A percentile compares a stretch with the other conserved stretches of the same genome.
These are phyloP conservation scores for Taxawa tesnikishii DNA, from an alignment of 2,329 filamentous ascomycete species.

Conservation along the genomic window DNA sequence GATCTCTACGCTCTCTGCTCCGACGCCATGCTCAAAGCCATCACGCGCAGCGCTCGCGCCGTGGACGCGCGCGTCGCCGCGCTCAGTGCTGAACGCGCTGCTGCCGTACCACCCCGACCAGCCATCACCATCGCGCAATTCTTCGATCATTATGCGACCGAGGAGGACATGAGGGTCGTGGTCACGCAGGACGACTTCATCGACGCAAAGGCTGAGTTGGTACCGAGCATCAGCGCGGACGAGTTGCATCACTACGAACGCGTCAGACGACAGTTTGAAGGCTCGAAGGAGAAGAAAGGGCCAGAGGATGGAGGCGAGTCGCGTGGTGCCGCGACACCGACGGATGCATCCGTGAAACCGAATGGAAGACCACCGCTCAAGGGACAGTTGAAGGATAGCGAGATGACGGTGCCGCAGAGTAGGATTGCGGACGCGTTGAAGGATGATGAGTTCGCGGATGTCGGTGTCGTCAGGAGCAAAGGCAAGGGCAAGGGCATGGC, in stretches of 20 bases:
- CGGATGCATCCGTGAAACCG: background rate
- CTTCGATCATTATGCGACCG: constrained; percentile 81
- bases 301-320: background rate
- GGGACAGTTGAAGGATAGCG: constrained; percentile 3
- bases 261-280: constrained; percentile 75
- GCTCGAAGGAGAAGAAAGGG: constrained; percentile 33
- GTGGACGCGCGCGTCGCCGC: constrained; percentile 74
- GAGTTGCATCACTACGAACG: constrained; percentile 84
- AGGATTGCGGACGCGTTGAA: constrained; percentile 8
- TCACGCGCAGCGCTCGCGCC: constrained; percentile 73
- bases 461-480: constrained; percentile 1
- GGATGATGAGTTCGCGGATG: constrained; percentile 6
- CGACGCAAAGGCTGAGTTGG: constrained; percentile 67
- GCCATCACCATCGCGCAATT: constrained; percentile 80
- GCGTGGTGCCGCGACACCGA: no score
- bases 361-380: background rate
- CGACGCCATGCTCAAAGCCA: constrained; percentile 97
- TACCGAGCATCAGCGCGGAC: constrained; percentile 87
- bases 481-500: constrained; percentile 2
- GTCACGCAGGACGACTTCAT: constrained; percentile 84
- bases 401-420: background rate
- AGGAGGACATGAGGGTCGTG: constrained; percentile 73
- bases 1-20: constrained; percentile 96
- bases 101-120: constrained; percentile 17
- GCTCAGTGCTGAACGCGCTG: constrained; percentile 41